Evolutionary conservation across 2,329 filamentous ascomycete genomes (phyloP).

Genomic region (Cladosporium phlei): DNA sequence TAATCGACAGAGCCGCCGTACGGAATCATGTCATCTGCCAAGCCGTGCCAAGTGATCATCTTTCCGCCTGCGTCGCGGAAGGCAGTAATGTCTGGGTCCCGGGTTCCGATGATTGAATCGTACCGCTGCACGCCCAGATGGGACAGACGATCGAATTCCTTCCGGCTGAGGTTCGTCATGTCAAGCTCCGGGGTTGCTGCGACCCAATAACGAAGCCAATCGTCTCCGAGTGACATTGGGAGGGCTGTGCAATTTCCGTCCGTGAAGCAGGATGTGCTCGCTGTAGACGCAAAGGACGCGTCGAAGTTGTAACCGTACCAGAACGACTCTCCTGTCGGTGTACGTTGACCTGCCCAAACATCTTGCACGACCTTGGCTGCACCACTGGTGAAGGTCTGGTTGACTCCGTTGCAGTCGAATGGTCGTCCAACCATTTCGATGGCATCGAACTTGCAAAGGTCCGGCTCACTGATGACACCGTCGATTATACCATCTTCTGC

Average conservation of each 20-base stretch:
- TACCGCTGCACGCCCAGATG: slow-evolving; percentile 25
- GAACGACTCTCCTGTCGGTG: slow-evolving; percentile 14
- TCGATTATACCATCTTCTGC: slow-evolving; percentile 35
- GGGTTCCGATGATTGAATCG: slow-evolving; percentile 30
- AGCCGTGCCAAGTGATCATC: slow-evolving; percentile 42
- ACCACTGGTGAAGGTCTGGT: slow-evolving; percentile 24
- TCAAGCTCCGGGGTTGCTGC: not conserved
- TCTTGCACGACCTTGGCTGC: slow-evolving; percentile 30
- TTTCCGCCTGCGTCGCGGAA: slow-evolving; percentile 38
- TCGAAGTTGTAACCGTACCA: not conserved
- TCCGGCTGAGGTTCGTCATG: slow-evolving; percentile 27
- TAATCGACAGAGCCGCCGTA: slow-evolving; percentile 33
- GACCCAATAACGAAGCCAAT: not conserved
- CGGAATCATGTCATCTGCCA: slow-evolving; percentile 20
- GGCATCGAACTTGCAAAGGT: slow-evolving; percentile 30
- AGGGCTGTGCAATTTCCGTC: slow-evolving; percentile 13
- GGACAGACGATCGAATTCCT: slow-evolving; percentile 21
- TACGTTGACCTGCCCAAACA: slow-evolving; percentile 30
- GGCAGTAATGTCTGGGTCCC: slow-evolving; percentile 33
- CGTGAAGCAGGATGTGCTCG: too few species aligned
- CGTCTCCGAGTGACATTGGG: slow-evolving; percentile 24
- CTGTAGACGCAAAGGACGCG: not conserved
- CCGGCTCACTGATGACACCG: slow-evolving; percentile 28
- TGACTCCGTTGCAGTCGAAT: slow-evolving; percentile 23
- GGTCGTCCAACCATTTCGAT: slow-evolving; percentile 25